Evolutionary conservation across 164 flowering plant species (phyloP), one percentile per base, ranked within the genome.

Genomic region (Tinospora cordifolia): DNA sequence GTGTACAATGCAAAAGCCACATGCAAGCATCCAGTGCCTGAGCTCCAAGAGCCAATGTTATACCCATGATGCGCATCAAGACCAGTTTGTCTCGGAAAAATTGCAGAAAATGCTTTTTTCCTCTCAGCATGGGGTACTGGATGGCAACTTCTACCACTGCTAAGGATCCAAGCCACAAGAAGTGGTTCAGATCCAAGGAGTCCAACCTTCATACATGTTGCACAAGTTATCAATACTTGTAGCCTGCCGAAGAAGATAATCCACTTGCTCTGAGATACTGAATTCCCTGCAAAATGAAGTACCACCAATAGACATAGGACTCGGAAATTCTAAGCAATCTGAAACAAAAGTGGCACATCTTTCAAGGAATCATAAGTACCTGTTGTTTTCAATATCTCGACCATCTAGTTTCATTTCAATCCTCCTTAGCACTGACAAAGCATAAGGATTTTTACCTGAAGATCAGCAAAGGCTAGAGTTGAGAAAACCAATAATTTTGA

Each of bases 151-250:
- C 68, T 51, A 12, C 22, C 67, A 62, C 12, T n/a, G 19, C 21
- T 24, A n/a, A 25, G 62, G 44, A 27, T 71, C 49, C 40, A 75
- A 62, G 67, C 72, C 66, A 51, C 69, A 38, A 19, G 25, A 22
- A 7, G 39, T 22, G 54, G 21, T 62, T 88, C 86, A 94, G 70
- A 94, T 94, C 97, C 97, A 94, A 21, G 98, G 97, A 19, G 98
- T 94, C 98, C 98, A 94, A 67, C 98, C 98, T 82, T 94, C 98
- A 71, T 94, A 91, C 98, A 91, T 94, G 80, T 87, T 94, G 80
- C 98, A 91, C 49, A 94, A 88, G 72, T 91, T 94, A 79, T 94
- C 98, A 67, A 89, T 57, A 72, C 91, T 90, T 2, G 88, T 89
- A 57, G 97, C 95, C 79, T 91, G 98, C 83, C 84, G 89, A 27